These are phyloP conservation scores for Zalaria sp. DNA, from an alignment of 2,329 filamentous ascomycete species.

Conservation along the genomic window DNA sequence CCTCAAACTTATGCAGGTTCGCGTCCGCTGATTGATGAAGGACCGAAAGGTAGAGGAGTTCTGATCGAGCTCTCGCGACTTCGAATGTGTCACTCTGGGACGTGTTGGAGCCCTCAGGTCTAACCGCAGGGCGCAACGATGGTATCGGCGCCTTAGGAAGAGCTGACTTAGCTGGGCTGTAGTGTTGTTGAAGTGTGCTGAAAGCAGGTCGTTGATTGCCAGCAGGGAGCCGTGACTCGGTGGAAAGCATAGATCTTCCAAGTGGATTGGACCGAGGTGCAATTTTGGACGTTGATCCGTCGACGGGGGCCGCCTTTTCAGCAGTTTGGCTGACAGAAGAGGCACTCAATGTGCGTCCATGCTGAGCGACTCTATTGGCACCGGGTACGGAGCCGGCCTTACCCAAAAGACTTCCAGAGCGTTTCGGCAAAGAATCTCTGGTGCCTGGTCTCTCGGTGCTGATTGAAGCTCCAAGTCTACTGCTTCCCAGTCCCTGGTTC, in stretches of 20 bases:
- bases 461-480: too few species aligned
- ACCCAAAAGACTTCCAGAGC: background rate
- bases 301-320: background rate
- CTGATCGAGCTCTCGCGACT: slow-evolving; percentile 34
- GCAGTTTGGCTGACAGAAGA: background rate
- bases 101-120: slow-evolving; percentile 47
- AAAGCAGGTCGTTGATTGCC: slow-evolving; percentile 35
- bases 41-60: slow-evolving; percentile 51
- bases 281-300: background rate
- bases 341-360: background rate
- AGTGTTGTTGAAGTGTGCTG: slow-evolving; percentile 52
- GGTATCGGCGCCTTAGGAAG: slow-evolving; percentile 46
- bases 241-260: background rate
- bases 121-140: slow-evolving; percentile 37
- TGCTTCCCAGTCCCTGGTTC: too few species aligned
- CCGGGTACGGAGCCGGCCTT: background rate
- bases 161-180: slow-evolving; percentile 47
- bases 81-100: slow-evolving; percentile 32
- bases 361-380: slow-evolving; percentile 2
- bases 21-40: slow-evolving; percentile 41
- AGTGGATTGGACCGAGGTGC: background rate
- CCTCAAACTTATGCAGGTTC: slow-evolving; percentile 38
- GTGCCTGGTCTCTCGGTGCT: too few species aligned
- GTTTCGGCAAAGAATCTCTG: background rate
- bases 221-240: background rate